Evolutionary conservation across 1,284 basidiomycete genomes (phyloP).

Genomic region (Earliella scabrosa): DNA sequence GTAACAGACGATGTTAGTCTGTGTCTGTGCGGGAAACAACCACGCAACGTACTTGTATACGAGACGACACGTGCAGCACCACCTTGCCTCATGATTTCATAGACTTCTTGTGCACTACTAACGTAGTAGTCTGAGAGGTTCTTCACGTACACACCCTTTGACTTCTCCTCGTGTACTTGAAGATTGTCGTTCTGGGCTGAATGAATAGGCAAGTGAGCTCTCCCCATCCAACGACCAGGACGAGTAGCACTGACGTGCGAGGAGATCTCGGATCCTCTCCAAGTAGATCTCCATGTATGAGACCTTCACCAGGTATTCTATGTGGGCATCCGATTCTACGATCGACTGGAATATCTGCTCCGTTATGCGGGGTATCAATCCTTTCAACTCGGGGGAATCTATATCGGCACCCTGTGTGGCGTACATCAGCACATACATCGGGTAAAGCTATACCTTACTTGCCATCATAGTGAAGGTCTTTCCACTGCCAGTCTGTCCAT

Average conservation of each 20-base stretch:
- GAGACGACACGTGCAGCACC: slow-evolving; percentile 91
- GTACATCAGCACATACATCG: slow-evolving; percentile 18
- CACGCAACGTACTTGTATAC: slow-evolving; percentile 92
- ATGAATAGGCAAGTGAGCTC: too few relatives aligned
- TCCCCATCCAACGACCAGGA: too few relatives aligned
- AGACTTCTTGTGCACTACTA: slow-evolving; percentile 94
- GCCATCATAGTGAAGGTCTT: slow-evolving; percentile 99
- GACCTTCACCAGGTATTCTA: slow-evolving; percentile 99
- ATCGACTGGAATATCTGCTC: slow-evolving; percentile 99
- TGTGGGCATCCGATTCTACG: slow-evolving; percentile 90
- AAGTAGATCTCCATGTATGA: slow-evolving; percentile 99
- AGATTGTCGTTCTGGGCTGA: slow-evolving; percentile 98
- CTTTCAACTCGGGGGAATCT: slow-evolving; percentile 89
- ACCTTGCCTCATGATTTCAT: slow-evolving; percentile 98
- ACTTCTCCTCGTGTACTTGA: slow-evolving; percentile 98
- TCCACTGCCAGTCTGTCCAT: slow-evolving; percentile 98
- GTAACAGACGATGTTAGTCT: too few relatives aligned
- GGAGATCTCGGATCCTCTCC: slow-evolving; percentile 94
- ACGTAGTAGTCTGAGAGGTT: slow-evolving; percentile 98
- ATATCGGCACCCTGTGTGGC: slow-evolving; percentile 88
- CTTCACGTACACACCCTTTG: slow-evolving; percentile 98
- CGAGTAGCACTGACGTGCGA: slow-evolving; percentile 83
- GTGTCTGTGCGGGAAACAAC: too few relatives aligned
- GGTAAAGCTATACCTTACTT: slow-evolving; percentile 26
- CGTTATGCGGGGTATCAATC: slow-evolving; percentile 98